Evolutionary conservation across 768 basidiomycete species (phyloP).

Genomic region (Kwoniella sp.): DNA sequence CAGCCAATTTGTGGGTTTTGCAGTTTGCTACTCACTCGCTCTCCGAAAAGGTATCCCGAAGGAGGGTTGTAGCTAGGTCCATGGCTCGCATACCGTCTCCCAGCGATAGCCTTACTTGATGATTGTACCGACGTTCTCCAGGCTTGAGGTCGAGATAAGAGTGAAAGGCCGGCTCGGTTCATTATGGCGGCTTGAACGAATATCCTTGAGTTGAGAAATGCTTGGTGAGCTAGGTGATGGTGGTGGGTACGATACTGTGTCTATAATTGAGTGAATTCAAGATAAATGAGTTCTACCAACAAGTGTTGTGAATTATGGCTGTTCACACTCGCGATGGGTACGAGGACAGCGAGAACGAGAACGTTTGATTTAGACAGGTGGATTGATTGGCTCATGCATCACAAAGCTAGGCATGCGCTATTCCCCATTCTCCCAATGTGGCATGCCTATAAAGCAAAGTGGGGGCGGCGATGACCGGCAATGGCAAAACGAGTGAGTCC

Average conservation of each 20-base stretch:
- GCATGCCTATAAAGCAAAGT: background rate
- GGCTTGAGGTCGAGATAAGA: conserved; percentile 11
- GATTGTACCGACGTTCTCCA: conserved; percentile 1
- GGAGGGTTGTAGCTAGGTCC: conserved; percentile 87
- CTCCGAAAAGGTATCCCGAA: conserved; percentile 80
- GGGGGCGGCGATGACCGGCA: background rate
- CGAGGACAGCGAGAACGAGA: background rate
- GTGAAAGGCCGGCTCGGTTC: conserved; percentile 16
- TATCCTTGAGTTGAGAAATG: too few relatives aligned
- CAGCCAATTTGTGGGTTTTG: background rate
- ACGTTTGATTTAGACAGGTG: background rate
- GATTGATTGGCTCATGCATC: background rate
- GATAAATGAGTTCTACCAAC: background rate
- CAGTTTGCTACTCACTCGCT: conserved; percentile 66
- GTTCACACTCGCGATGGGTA: background rate
- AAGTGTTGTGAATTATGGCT: background rate
- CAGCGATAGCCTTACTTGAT: conserved; percentile 1
- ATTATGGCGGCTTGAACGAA: conserved; percentile 2
- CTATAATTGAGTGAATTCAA: background rate
- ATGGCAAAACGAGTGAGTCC: background rate
- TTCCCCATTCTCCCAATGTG: background rate
- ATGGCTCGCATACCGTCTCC: conserved; percentile 37
- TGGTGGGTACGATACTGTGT: too few relatives aligned
- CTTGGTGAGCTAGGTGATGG: too few relatives aligned
- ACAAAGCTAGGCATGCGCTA: background rate